Percentiles rank a stretch among this genome's conserved stretches.
These are phyloP conservation scores for Aspergillus ibericus DNA, from an alignment of 2,329 filamentous ascomycete species.

Conservation along the genomic window DNA sequence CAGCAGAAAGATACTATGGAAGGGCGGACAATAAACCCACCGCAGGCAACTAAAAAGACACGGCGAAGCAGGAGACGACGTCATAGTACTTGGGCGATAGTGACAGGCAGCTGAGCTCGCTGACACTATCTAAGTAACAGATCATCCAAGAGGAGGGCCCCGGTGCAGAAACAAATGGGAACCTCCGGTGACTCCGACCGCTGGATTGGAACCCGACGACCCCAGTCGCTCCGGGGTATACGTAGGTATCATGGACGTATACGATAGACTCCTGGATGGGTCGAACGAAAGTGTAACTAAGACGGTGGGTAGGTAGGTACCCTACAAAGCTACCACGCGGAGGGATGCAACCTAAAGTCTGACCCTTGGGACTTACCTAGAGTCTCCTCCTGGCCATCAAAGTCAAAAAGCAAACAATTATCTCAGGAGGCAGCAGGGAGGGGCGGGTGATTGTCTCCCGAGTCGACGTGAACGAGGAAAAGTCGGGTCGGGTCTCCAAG, in stretches of 20 bases:
- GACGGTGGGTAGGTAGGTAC: neutral
- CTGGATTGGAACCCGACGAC: neutral
- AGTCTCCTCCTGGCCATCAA: neutral
- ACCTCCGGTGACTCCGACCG: neutral
- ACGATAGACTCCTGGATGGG: neutral
- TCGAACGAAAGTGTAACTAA: neutral
- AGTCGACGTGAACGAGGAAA: neutral
- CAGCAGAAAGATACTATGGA: neutral
- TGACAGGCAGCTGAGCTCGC: slow-evolving; percentile 2
- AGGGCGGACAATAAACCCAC: slow-evolving; percentile 9
- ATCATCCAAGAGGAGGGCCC: neutral
- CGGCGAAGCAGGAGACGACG: slow-evolving; percentile 14
- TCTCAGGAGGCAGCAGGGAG: neutral
- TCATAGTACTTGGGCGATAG: slow-evolving; percentile 20
- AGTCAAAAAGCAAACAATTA: neutral
- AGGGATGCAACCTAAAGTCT: slow-evolving; percentile 13
- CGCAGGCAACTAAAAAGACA: neutral
- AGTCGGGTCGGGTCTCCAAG: slow-evolving; percentile 1
- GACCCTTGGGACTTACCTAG: neutral
- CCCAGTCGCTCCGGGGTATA: neutral
- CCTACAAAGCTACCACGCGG: slow-evolving; percentile 9
- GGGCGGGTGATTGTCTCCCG: neutral
- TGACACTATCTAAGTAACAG: neutral
- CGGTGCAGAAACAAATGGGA: neutral
- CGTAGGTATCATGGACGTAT: neutral